Evolutionary conservation across 352 stramenopile species (phyloP).

Genomic region (Phytophthora palmivora): DNA sequence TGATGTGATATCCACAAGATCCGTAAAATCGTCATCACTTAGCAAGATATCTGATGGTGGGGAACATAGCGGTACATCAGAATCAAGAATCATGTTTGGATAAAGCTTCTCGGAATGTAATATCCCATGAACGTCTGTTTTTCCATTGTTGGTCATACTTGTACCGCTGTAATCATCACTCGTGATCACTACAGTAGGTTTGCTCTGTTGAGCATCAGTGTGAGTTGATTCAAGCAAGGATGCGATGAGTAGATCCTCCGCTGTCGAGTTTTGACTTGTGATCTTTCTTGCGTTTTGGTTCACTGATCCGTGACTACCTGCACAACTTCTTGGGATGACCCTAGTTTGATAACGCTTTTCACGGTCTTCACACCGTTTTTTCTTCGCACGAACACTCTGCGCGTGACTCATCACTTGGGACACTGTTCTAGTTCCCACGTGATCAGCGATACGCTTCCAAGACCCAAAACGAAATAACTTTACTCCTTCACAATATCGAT

Average conservation of each 20-base stretch:
- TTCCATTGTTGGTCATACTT: not conserved
- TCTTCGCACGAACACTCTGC: slow-evolving; percentile 26
- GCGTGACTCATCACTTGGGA: slow-evolving; percentile 28
- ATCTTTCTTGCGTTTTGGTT: not conserved
- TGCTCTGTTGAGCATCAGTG: not conserved
- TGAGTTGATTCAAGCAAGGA: not conserved
- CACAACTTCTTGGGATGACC: not conserved
- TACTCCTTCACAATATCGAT: slow-evolving; percentile 22
- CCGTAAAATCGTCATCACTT: slow-evolving; percentile 8
- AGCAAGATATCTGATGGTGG: slow-evolving; percentile 10
- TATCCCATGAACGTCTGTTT: not conserved
- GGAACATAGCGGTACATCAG: slow-evolving; percentile 3
- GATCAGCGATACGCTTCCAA: slow-evolving; percentile 23
- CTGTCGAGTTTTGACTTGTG: not conserved
- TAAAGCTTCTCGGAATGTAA: not conserved
- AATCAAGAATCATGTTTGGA: not conserved
- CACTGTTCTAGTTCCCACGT: slow-evolving; percentile 25
- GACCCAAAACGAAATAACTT: slow-evolving; percentile 14
- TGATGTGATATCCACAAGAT: not conserved
- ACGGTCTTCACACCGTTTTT: slow-evolving; percentile 11
- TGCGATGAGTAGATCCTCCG: slow-evolving; percentile 2
- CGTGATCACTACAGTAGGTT: not conserved
- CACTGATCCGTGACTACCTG: not conserved
- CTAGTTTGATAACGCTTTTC: not conserved
- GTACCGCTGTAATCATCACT: not conserved